Base-by-base conservation (phyloP, 148 eudicot species). In the Oxyria digyna region DNA sequence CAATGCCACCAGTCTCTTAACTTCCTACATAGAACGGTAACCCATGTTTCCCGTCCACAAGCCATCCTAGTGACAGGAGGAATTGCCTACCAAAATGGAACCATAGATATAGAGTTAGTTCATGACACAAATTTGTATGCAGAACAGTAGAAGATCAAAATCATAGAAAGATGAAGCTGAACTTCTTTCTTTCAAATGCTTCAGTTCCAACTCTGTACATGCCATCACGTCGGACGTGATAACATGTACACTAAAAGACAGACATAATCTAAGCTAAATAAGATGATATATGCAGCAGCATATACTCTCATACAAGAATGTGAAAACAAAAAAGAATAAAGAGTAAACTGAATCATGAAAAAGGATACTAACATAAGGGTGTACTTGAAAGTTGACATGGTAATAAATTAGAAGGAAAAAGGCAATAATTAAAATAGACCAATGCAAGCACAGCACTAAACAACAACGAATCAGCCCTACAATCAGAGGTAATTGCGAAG, bases 1-100 rank as follows among this genome's bases (percentile, higher is more conserved):
- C 99, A 94, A 74, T 86, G 87, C 99, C 99, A 94, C 99, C 99
- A 94, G 75, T 94, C 96, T 78, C 93, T 85, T 86, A 94, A 75
- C 73, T 94, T 94, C 84, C 96, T 77, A 83, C 99, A 94, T 26
- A 94, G 76, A 73, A 94, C 93, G 20, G 96, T 91, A n/a, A 94
- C 79, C 99, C 99, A 94, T 37, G 99, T 94, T 74, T 81, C 84
- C 26, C 78, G 96, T 42, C 96, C 96, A 63, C 89, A 87, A 49
- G 97, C 96, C 93, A 84, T 83, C 69, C 99, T 82, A 62, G 82
- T 87, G 74, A 94, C 75, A 18, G 99, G 99, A 72, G 99, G 99
- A 76, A 94, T 94, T 9, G 96, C 90, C 99, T 94, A 73, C 21
- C 41, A 76, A 29, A 77, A 74, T 7, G 15, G 46, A 41, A 38